Evolutionary conservation across 75 land plant genomes (phyloP), one percentile per base, ranked within the genome.

Genomic region (Ceratopteris richardii): DNA sequence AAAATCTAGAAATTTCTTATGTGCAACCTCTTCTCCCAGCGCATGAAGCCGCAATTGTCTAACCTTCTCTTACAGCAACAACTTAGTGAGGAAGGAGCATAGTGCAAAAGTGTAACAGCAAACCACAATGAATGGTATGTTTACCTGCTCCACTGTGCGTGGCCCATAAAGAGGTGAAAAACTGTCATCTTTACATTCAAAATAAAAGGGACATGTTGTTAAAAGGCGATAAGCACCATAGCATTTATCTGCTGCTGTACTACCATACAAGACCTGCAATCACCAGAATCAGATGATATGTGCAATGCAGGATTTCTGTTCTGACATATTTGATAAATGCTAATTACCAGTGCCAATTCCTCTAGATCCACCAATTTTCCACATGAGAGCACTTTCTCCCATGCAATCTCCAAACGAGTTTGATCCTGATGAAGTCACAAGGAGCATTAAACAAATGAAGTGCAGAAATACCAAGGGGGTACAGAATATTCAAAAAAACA

Each of bases 181-280:
- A 20, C 87, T 97, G 58, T 79, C 81, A 27, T 82, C 74, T 29
- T 66, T 61, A 50, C 66, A 65, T 12, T 71, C 69, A 61, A 95
- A 95, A 62, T 82, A 90, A 17, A 89, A 65, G 25, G 87, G 92
- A 79, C 86, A 83, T 64, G 76, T 77, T 43, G 86, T 82, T 29
- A 95, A 64, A 65, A 90, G 66, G 5, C 94, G 67, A 71, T 95
- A 97, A 12, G 96, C 83, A 72, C 88, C 80, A 57, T 95, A 95
- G 73, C 82, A 79, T 63, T 90, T 88, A 17, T 81, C 59, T 36
- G 91, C 80, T 11, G 81, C 73, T 22, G 64, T 66, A 62, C 71
- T 67, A 40, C 91, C 90, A 72, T 79, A 90, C 62, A 86, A 68
- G 57, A 90, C 78, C 96, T 90, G 80, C 54, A 58, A 48, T 41